phyloP scores from a whole-genome alignment of 768 basidiomycete genomes.

The Roridomyces roridus region DNA sequence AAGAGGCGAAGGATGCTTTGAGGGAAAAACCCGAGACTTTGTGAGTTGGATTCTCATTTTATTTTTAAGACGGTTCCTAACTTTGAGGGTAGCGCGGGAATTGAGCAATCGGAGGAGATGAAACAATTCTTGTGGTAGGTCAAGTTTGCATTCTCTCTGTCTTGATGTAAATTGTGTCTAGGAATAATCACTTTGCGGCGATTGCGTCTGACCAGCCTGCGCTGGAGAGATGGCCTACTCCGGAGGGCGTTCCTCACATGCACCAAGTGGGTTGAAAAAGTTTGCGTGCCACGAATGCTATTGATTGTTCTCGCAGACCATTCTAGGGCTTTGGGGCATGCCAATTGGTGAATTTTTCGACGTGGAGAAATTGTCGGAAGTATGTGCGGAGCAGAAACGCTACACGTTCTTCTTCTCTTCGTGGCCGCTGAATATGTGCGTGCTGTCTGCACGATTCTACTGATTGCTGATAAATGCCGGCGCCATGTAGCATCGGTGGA shows the following conservation, averaged over 20 bases:
- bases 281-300: too few species aligned
- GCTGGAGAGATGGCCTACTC: constrained; percentile 68
- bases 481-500: constrained; percentile 15
- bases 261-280: constrained; percentile 66
- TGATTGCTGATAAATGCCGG: background rate
- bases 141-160: background rate
- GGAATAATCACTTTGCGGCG: constrained; percentile 80
- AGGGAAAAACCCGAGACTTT: constrained; percentile 54
- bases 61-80: background rate
- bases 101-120: constrained; percentile 74
- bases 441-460: background rate
- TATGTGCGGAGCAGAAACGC: constrained; percentile 61
- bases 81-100: constrained; percentile 45
- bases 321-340: constrained; percentile 75
- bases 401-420: constrained; percentile 81
- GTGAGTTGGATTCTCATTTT: constrained; percentile 40
- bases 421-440: constrained; percentile 77
- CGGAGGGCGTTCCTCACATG: constrained; percentile 49
- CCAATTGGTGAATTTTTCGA: constrained; percentile 81
- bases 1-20: constrained; percentile 52
- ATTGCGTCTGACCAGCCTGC: constrained; percentile 73
- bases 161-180: constrained; percentile 27
- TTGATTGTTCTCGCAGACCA: constrained; percentile 61
- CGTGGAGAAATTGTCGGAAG: constrained; percentile 63
- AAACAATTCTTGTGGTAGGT: constrained; percentile 71